Evolutionary conservation across 192 early-diverging fungal genomes (phyloP).

Genomic region (Gaertneriomyces semiglobifer): DNA sequence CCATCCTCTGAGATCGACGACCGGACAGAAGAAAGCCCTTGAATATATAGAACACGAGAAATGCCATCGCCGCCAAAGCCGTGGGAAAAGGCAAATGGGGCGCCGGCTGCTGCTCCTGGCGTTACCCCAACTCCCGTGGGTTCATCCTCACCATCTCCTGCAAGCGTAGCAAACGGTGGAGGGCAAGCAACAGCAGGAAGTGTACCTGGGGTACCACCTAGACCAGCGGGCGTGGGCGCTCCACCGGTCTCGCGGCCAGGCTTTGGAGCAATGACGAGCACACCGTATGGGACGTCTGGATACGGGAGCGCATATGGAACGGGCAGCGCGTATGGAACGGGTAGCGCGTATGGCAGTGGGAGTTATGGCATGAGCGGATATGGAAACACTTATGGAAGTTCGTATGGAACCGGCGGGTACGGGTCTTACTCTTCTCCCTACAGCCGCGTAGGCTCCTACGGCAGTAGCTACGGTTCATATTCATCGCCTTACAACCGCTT

Average conservation of each 20-base stretch:
- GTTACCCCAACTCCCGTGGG: conserved; percentile 29
- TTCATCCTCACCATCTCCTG: conserved; percentile 3
- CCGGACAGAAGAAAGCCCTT: background rate
- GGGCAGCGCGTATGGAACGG: background rate
- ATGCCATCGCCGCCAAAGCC: conserved; percentile 70
- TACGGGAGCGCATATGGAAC: conserved; percentile 17
- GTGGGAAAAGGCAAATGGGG: conserved; percentile 64
- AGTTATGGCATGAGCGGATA: conserved; percentile 43
- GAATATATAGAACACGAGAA: conserved; percentile 1
- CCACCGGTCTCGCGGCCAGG: background rate
- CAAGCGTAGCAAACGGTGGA: background rate
- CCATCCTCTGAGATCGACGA: too few relatives aligned
- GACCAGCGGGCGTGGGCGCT: background rate
- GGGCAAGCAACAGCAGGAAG: background rate
- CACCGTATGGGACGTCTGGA: conserved; percentile 7
- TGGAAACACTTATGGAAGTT: conserved; percentile 6
- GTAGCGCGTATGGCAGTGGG: conserved; percentile 18
- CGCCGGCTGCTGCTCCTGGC: conserved; percentile 28
- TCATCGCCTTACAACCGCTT: conserved; percentile 33
- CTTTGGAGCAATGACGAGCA: background rate
- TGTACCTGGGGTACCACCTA: background rate
- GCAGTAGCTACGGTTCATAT: conserved; percentile 21
- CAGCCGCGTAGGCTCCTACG: conserved; percentile 15
- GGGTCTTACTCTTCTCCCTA: conserved; percentile 18
- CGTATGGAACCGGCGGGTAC: conserved; percentile 6